Percentiles rank a stretch among this genome's conserved stretches.
Evolutionary conservation across 1,284 basidiomycete genomes (phyloP).

Genomic region (Austroboletus niveus): DNA sequence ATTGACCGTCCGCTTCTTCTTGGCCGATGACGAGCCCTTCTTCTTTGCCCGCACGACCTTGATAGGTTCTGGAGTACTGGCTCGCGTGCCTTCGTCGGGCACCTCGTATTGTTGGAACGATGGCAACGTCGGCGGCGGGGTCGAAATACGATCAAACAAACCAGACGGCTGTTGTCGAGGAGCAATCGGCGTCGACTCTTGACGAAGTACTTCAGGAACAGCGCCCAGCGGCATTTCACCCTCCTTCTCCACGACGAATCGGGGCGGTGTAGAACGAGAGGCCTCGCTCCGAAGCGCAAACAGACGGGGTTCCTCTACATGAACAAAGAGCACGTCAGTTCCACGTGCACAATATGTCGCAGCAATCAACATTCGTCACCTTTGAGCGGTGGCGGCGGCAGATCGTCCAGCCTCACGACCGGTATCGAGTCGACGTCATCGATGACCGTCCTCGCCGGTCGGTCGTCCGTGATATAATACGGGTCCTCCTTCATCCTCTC

Average conservation of each 20-base stretch:
- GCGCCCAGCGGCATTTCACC: constrained; percentile 81
- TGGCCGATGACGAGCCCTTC: constrained; percentile 55
- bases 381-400: constrained; percentile 43
- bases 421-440: constrained; percentile 85
- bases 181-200: constrained; percentile 23
- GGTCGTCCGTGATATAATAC: constrained; percentile 79
- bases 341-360: too few species aligned
- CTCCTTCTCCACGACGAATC: constrained; percentile 68
- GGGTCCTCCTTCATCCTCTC: constrained; percentile 81
- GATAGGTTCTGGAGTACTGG: constrained; percentile 66
- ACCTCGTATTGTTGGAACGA: constrained; percentile 64
- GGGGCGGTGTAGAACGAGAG: constrained; percentile 28
- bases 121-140: constrained; percentile 39
- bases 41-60: constrained; percentile 72
- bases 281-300: constrained; percentile 40
- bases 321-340: too few species aligned
- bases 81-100: constrained; percentile 47
- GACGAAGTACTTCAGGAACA: constrained; percentile 22
- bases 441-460: constrained; percentile 38
- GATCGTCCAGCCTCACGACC: constrained; percentile 74
- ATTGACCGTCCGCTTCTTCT: constrained; percentile 57
- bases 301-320: constrained; percentile 34
- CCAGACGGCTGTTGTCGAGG: constrained; percentile 19
- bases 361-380: constrained; percentile 20
- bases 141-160: constrained; percentile 36